phyloP scores from a whole-genome alignment of 2,329 filamentous ascomycete genomes.

The Beauveria rudraprayagi region DNA sequence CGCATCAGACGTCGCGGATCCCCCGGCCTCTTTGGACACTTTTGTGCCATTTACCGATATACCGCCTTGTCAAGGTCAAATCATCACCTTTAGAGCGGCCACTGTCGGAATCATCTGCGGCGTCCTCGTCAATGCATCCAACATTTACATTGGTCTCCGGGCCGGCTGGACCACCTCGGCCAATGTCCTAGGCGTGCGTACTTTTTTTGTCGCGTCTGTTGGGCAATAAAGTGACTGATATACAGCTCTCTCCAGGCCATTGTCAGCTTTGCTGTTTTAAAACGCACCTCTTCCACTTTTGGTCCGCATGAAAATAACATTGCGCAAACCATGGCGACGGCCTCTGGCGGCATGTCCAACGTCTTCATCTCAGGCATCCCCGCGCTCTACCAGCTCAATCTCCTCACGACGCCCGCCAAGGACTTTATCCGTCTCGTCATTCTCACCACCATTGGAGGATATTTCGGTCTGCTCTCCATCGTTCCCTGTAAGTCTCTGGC shows the following conservation, averaged over 20 bases:
- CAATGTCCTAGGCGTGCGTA: not conserved
- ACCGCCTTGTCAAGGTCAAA: not conserved
- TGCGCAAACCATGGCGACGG: slow-evolving; percentile 10
- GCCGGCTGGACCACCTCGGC: slow-evolving; percentile 7
- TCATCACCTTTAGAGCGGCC: not conserved
- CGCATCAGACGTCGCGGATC: not conserved
- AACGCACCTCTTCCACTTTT: not conserved
- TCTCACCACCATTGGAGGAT: slow-evolving; percentile 6
- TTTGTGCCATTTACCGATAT: slow-evolving; percentile 1
- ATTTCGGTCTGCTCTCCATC: slow-evolving; percentile 9
- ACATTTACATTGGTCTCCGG: slow-evolving; percentile 7
- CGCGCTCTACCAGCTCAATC: slow-evolving; percentile 12
- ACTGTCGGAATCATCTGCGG: slow-evolving; percentile 1
- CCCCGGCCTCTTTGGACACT: not conserved
- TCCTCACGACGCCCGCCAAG: slow-evolving; percentile 1
- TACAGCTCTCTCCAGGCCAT: not conserved
- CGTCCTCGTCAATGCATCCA: slow-evolving; percentile 7
- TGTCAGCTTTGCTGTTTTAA: slow-evolving; percentile 1
- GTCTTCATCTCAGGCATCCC: slow-evolving; percentile 13
- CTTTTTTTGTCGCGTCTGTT: not conserved
- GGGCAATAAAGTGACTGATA: too few relatives aligned
- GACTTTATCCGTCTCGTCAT: slow-evolving; percentile 6
- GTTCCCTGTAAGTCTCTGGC: not conserved
- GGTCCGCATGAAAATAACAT: slow-evolving; percentile 13
- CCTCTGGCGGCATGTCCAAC: slow-evolving; percentile 9